Conservation (phyloP, 345 rosid species). For the Aquilaria malaccensis region DNA sequence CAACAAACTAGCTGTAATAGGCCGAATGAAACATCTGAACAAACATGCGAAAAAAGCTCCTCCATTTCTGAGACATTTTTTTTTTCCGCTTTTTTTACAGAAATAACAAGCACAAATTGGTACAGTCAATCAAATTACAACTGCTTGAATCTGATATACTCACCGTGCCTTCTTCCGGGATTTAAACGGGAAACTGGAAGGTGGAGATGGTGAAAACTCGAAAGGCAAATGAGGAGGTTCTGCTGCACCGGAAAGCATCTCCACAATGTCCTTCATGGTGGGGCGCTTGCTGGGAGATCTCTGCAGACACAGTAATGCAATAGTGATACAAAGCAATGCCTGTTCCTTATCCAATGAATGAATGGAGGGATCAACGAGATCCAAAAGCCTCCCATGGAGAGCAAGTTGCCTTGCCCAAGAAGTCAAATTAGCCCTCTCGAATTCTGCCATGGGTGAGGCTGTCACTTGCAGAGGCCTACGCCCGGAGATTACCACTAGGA, state of each 20-base stretch:
- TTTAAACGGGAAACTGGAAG: slow-evolving; percentile 46
- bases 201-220: slow-evolving; percentile 77
- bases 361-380: slow-evolving; percentile 54
- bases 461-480: slow-evolving; percentile 73
- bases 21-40: slow-evolving; percentile 1
- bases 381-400: slow-evolving; percentile 53
- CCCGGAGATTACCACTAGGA: slow-evolving; percentile 63
- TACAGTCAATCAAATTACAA: too few relatives aligned
- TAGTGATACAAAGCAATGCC: slow-evolving; percentile 60
- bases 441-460: slow-evolving; percentile 70
- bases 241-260: slow-evolving; percentile 56
- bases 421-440: slow-evolving; percentile 73
- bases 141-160: neutral
- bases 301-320: slow-evolving; percentile 69
- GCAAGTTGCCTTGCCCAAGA: slow-evolving; percentile 84
- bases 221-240: slow-evolving; percentile 70
- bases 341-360: slow-evolving; percentile 55
- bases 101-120: too few relatives aligned
- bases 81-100: too few relatives aligned
- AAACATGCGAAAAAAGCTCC: slow-evolving; percentile 1
- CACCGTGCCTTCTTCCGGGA: slow-evolving; percentile 45
- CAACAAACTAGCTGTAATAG: neutral
- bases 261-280: slow-evolving; percentile 55
- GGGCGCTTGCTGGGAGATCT: slow-evolving; percentile 63
- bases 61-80: slow-evolving; percentile 16